Base-by-base conservation (phyloP, 2,329 filamentous ascomycete genomes). In the Hymenoscyphus albidus region DNA sequence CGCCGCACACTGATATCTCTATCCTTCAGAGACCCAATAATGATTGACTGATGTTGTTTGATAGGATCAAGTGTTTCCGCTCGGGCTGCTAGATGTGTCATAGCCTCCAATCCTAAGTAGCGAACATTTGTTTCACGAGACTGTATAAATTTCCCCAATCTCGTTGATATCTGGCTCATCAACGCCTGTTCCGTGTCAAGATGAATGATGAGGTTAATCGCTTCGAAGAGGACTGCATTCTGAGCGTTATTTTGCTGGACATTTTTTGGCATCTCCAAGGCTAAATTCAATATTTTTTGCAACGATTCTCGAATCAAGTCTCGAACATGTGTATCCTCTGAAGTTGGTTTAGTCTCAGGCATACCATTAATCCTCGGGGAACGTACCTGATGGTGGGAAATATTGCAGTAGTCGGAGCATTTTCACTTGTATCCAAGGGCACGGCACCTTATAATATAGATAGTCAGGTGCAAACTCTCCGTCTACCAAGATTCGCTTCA, bases 201-300 rank as follows among this genome's bases (percentile, higher is more conserved):
- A 75, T 99, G 95, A 70, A 99, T 99, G 71, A 97, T 95, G 56
- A 99, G 86, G 75, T 99, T 97, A 77, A 99, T 99, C 31, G 95
- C 96, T 80, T 99, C 95, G 74, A 99, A 99, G 1, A 99, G 83
- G 14, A 99, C 93, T 0, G 95, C 95, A 74, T 99, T 99, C 75
- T 98, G 95, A 0, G 95, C 95, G 75, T 99, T 99, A 78, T 99
- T 99, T 76, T 99, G 95, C 78, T 99, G 95, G 16, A 99, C 95
- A 73, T 99, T 99, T 80, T 98, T 99, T 62, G 92, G 95, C 75
- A 92, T 88, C 74, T 98, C 94, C 82, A 96, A 88, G 1, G 95
- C 94, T 44, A 92, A 82, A 73, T 97, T 92, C 76, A 99, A 83
- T 57, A 98, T 96, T 76, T 90, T 92, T 76, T 96, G 91, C 58